Conservation (phyloP, 768 basidiomycete species). For the Clathrus columnatus region DNA sequence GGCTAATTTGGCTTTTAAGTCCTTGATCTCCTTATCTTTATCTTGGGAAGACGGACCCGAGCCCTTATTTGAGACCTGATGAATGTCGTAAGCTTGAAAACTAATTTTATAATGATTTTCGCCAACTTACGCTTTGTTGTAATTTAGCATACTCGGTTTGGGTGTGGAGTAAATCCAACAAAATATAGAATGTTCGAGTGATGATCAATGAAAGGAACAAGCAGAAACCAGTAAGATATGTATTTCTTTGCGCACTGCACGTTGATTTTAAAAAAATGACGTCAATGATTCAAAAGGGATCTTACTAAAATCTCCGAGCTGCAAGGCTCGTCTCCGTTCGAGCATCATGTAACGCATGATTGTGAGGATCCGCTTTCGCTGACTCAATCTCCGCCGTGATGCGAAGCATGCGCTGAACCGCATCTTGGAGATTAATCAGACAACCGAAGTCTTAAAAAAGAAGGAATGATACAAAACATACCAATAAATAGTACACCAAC, state of each 20-base stretch:
- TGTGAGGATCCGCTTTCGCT: slow-evolving; percentile 46
- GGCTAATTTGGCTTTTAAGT: slow-evolving; percentile 61
- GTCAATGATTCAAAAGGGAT: slow-evolving; percentile 12
- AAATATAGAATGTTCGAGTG: slow-evolving; percentile 86
- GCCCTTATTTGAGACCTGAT: slow-evolving; percentile 9
- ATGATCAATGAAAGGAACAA: slow-evolving; percentile 94
- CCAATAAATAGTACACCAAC: slow-evolving; percentile 2
- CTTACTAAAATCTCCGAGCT: slow-evolving; percentile 89
- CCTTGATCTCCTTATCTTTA: slow-evolving; percentile 47
- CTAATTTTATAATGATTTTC: slow-evolving; percentile 22
- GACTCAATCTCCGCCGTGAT: slow-evolving; percentile 63
- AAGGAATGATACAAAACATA: neutral
- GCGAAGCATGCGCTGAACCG: slow-evolving; percentile 87
- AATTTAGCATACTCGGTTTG: slow-evolving; percentile 84
- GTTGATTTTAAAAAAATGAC: neutral
- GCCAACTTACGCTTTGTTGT: slow-evolving; percentile 45
- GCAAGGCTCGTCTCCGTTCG: slow-evolving; percentile 83
- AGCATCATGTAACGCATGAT: slow-evolving; percentile 39
- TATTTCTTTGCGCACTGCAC: slow-evolving; percentile 74
- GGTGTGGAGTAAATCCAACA: slow-evolving; percentile 81
- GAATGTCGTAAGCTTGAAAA: neutral
- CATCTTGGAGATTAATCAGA: slow-evolving; percentile 71
- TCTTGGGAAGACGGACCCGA: slow-evolving; percentile 21
- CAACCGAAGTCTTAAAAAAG: neutral
- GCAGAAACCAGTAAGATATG: slow-evolving; percentile 88